phyloP scores from a whole-genome alignment of 192 early-diverging fungal species.

The Coemansia umbellata region DNA sequence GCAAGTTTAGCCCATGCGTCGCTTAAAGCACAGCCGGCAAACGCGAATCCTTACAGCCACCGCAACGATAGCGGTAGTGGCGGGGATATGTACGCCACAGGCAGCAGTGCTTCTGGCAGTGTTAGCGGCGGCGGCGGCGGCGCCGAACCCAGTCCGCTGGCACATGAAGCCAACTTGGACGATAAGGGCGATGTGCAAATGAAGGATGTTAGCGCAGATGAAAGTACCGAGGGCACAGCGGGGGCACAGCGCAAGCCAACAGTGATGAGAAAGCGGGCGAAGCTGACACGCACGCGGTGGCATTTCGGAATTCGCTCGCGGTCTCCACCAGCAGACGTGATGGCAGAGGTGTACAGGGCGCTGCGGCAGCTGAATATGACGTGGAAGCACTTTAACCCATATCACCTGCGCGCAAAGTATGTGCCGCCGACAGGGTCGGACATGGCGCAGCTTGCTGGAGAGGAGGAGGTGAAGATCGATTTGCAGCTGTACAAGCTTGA shows the following conservation, averaged over 20 bases:
- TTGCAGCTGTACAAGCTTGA: slow-evolving; percentile 94
- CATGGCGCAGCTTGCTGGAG: slow-evolving; percentile 32
- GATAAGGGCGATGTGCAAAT: slow-evolving; percentile 12
- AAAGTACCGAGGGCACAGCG: background rate
- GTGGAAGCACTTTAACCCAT: slow-evolving; percentile 91
- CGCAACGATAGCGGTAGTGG: slow-evolving; percentile 9
- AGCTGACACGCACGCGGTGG: slow-evolving; percentile 76
- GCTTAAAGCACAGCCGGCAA: slow-evolving; percentile 11
- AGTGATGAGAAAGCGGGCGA: slow-evolving; percentile 45
- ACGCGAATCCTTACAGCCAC: slow-evolving; percentile 43
- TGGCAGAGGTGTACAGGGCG: slow-evolving; percentile 95
- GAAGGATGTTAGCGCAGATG: background rate
- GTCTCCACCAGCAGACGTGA: slow-evolving; percentile 88
- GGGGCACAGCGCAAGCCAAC: slow-evolving; percentile 18
- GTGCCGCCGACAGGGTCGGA: slow-evolving; percentile 7
- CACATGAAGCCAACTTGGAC: background rate
- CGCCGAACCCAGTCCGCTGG: slow-evolving; percentile 14
- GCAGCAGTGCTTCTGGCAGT: background rate
- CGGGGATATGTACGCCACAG: background rate
- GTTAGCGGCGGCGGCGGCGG: background rate
- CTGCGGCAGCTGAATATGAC: slow-evolving; percentile 85
- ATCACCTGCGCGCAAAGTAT: slow-evolving; percentile 76
- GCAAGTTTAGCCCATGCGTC: slow-evolving; percentile 36
- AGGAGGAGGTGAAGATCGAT: slow-evolving; percentile 79
- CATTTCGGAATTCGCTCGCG: slow-evolving; percentile 97